A percentile compares a stretch with the other conserved stretches of the same genome.
phyloP scores from a whole-genome alignment of 2,329 filamentous ascomycete species.

The Fragosphaeria purpurea region DNA sequence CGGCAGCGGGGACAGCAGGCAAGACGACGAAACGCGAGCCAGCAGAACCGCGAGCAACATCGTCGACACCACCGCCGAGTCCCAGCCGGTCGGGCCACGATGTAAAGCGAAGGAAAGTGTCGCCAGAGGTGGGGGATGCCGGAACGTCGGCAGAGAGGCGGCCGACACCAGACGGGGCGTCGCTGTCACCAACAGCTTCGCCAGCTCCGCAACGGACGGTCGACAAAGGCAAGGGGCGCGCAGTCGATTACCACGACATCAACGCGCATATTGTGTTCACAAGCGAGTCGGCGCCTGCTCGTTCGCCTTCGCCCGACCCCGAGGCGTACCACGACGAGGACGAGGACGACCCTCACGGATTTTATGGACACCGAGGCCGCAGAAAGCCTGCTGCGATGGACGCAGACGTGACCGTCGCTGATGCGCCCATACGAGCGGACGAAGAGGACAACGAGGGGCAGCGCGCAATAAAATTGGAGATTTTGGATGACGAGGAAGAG shows the following conservation, averaged over 20 bases:
- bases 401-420: too few relatives aligned
- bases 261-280: constrained; percentile 4
- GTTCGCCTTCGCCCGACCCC: not conserved
- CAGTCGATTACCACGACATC: not conserved
- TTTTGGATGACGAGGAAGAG: constrained; percentile 5
- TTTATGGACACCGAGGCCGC: too few relatives aligned
- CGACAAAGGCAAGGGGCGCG: constrained; percentile 9
- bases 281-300: not conserved
- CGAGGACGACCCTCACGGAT: not conserved
- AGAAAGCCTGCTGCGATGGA: too few relatives aligned
- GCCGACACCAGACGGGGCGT: too few relatives aligned
- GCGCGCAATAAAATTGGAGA: too few relatives aligned
- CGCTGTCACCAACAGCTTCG: not conserved
- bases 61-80: not conserved
- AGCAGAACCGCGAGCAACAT: constrained; percentile 14
- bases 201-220: not conserved
- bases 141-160: not conserved
- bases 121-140: constrained; percentile 1
- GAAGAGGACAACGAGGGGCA: too few relatives aligned
- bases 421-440: too few relatives aligned
- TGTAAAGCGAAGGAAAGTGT: constrained; percentile 12
- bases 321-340: not conserved
- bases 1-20: too few relatives aligned
- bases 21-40: not conserved
- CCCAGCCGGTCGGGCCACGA: not conserved